A percentile compares a stretch with the other conserved stretches of the same genome.
Conservation (phyloP, 306 rosid genomes). For the Vicia villosa region DNA sequence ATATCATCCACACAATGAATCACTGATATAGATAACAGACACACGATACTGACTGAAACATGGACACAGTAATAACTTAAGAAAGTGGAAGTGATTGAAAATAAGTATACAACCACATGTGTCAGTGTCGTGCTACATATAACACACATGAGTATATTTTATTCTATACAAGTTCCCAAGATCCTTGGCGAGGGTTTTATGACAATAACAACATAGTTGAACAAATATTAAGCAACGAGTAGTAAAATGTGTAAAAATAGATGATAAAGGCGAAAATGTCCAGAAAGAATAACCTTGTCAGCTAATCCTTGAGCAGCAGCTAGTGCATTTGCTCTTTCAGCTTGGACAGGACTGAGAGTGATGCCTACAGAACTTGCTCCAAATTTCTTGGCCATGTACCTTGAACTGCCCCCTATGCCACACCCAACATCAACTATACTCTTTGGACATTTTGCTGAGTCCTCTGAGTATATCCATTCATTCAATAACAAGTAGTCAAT, state of each 20-base stretch:
- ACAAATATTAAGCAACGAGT: background rate
- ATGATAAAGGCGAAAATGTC: background rate
- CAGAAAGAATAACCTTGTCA: conserved; percentile 47
- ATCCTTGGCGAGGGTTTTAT: background rate
- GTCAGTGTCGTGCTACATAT: background rate
- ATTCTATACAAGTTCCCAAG: background rate
- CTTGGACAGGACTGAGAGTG: conserved; percentile 90
- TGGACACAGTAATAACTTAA: background rate
- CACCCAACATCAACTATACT: conserved; percentile 85
- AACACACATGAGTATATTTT: no score
- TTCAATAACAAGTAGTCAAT: background rate
- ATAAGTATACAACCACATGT: background rate
- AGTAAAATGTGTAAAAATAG: background rate
- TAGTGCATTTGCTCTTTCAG: conserved; percentile 77
- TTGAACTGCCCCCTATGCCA: conserved; percentile 95
- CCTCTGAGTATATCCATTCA: conserved; percentile 14
- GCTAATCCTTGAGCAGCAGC: conserved; percentile 69
- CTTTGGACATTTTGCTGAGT: conserved; percentile 41
- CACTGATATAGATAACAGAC: background rate
- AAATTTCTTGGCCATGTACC: conserved; percentile 67
- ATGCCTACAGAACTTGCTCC: conserved; percentile 72
- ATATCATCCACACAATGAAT: background rate
- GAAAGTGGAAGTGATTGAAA: background rate
- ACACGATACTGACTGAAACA: no score
- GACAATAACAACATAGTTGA: background rate